phyloP scores from a whole-genome alignment of 441 rosid species.

The Adansonia madagascariensis region DNA sequence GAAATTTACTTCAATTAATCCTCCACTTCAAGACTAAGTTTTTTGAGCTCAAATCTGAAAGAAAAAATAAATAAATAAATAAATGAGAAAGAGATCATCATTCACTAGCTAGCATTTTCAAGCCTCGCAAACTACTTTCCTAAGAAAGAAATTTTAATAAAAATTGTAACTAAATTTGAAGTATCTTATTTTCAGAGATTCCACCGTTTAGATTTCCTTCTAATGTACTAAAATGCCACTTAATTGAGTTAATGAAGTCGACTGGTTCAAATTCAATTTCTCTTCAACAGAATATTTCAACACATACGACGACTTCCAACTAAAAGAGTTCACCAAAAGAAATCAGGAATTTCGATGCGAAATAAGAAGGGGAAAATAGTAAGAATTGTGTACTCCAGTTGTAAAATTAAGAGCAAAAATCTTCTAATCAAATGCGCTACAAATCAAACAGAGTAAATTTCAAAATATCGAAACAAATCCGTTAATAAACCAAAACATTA shows the following conservation, averaged over 20 bases:
- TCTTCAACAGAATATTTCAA: background rate
- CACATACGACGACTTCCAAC: background rate
- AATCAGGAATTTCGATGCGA: background rate
- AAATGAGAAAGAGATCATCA: constrained; percentile 24
- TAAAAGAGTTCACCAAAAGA: background rate
- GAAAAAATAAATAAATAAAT: background rate
- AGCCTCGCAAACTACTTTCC: background rate
- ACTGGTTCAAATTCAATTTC: background rate
- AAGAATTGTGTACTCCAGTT: background rate
- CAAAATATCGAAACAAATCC: background rate
- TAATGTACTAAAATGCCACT: constrained; percentile 3
- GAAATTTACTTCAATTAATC: constrained; percentile 16
- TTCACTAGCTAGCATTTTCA: constrained; percentile 1
- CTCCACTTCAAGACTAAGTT: constrained; percentile 23
- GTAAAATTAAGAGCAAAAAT: background rate
- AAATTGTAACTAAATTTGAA: background rate
- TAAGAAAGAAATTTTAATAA: background rate
- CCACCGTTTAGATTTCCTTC: constrained; percentile 6
- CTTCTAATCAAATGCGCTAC: background rate
- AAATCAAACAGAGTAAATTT: constrained; percentile 10
- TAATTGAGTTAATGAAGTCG: background rate
- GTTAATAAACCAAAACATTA: constrained; percentile 8
- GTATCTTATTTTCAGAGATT: background rate
- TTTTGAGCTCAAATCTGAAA: constrained; percentile 34
- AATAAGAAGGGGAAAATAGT: background rate